Evolutionary conservation across 1,284 basidiomycete species (phyloP).

Genomic region (Mrakiaceae sp.): DNA sequence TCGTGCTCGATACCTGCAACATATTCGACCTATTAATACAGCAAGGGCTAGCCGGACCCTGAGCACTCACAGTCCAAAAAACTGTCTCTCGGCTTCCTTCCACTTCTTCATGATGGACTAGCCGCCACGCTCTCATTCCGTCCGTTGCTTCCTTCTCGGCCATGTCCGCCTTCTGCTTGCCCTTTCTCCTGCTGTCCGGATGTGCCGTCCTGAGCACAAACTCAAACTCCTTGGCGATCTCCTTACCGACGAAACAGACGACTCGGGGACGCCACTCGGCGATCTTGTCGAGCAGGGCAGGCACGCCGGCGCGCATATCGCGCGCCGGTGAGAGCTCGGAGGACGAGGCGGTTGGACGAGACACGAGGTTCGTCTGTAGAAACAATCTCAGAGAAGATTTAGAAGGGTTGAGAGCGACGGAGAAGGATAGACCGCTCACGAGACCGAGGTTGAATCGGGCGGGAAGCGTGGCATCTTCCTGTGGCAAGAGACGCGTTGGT

Average conservation of each 20-base stretch:
- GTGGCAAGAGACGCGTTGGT: conserved; percentile 29
- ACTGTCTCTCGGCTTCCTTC: background rate
- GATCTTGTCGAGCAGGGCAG: conserved; percentile 48
- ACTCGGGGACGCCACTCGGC: conserved; percentile 44
- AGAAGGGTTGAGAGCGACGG: background rate
- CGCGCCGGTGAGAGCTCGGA: conserved; percentile 43
- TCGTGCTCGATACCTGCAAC: conserved; percentile 1
- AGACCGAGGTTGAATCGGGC: conserved; percentile 43
- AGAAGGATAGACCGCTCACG: conserved; percentile 30
- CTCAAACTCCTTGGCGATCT: conserved; percentile 50
- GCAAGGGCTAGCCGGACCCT: background rate
- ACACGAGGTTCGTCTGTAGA: background rate
- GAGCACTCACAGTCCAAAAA: conserved; percentile 9
- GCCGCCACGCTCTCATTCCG: conserved; percentile 3
- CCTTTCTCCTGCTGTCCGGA: background rate
- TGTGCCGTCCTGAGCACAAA: conserved; percentile 23
- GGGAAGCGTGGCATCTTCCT: conserved; percentile 42
- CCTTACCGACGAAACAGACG: conserved; percentile 61
- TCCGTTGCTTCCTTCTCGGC: background rate
- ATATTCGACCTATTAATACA: no score
- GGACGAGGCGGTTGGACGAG: conserved; percentile 34
- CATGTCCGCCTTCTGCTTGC: background rate
- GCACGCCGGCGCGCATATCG: conserved; percentile 45
- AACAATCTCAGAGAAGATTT: background rate
- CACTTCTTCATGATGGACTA: background rate